Evolutionary conservation across 1,139 yeast species (phyloP).

Genomic region (Pichia terricola): DNA sequence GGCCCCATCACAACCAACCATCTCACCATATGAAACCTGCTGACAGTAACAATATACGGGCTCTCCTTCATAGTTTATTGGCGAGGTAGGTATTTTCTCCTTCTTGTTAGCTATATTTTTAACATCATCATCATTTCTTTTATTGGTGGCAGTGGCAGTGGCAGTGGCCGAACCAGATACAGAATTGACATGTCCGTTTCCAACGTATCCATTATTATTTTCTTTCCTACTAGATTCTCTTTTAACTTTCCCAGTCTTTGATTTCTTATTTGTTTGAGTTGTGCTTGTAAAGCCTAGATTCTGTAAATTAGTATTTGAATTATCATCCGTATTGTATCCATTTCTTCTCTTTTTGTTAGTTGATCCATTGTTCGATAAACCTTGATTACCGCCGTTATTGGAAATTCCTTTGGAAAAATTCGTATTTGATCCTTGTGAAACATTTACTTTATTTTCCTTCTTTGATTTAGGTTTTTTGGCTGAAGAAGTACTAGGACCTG

Average conservation of each 20-base stretch:
- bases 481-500: slow-evolving; percentile 6
- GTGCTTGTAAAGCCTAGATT: too few species aligned
- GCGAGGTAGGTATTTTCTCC: slow-evolving; percentile 2
- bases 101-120: slow-evolving; percentile 2
- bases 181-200: background rate
- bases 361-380: background rate
- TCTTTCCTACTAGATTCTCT: background rate
- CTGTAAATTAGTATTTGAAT: background rate
- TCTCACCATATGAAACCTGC: slow-evolving; percentile 94
- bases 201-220: background rate
- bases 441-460: too few species aligned
- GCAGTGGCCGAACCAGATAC: background rate
- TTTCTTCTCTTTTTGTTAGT: background rate
- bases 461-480: background rate
- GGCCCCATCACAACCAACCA: slow-evolving; percentile 98
- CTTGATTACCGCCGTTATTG: background rate
- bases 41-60: slow-evolving; percentile 94
- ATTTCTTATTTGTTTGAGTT: background rate
- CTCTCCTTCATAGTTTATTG: slow-evolving; percentile 31
- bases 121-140: background rate
- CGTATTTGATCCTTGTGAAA: too few species aligned
- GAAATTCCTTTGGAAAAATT: background rate
- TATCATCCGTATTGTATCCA: background rate
- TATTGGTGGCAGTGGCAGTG: background rate
- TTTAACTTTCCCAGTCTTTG: slow-evolving; percentile 1